These are phyloP conservation scores for Monotropa hypopitys DNA, from an alignment of 179 eudicot species.

Conservation along the genomic window DNA sequence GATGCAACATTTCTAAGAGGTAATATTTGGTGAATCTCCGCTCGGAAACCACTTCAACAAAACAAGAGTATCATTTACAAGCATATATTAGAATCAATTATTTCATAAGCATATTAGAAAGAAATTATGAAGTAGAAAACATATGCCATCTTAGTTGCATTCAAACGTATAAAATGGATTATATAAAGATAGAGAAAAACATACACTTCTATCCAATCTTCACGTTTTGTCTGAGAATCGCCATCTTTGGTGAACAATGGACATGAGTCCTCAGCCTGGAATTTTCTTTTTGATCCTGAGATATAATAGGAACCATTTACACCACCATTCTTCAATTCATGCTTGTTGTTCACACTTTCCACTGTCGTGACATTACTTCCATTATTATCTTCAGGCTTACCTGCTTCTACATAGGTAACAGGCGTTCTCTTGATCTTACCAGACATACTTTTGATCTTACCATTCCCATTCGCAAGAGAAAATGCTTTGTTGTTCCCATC, in stretches of 20 bases:
- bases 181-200: slow-evolving; percentile 14
- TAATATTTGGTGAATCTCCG: not conserved
- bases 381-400: slow-evolving; percentile 16
- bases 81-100: not conserved
- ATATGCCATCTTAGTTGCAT: not conserved
- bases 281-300: slow-evolving; percentile 45
- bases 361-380: slow-evolving; percentile 10
- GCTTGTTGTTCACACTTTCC: slow-evolving; percentile 12
- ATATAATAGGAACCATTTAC: slow-evolving; percentile 15
- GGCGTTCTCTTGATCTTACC: slow-evolving; percentile 23
- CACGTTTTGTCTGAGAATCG: slow-evolving; percentile 32
- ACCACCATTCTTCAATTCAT: slow-evolving; percentile 26
- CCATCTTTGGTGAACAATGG: slow-evolving; percentile 45
- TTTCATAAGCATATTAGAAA: not conserved
- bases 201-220: slow-evolving; percentile 56
- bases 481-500: slow-evolving; percentile 8
- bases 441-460: slow-evolving; percentile 23
- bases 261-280: slow-evolving; percentile 26
- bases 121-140: not conserved
- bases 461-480: slow-evolving; percentile 34
- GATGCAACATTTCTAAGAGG: not conserved
- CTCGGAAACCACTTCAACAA: not conserved
- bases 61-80: not conserved
- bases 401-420: slow-evolving; percentile 17
- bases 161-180: not conserved